These are phyloP conservation scores for Alternaria sp. DNA, from an alignment of 2,329 filamentous ascomycete species.

Conservation along the genomic window DNA sequence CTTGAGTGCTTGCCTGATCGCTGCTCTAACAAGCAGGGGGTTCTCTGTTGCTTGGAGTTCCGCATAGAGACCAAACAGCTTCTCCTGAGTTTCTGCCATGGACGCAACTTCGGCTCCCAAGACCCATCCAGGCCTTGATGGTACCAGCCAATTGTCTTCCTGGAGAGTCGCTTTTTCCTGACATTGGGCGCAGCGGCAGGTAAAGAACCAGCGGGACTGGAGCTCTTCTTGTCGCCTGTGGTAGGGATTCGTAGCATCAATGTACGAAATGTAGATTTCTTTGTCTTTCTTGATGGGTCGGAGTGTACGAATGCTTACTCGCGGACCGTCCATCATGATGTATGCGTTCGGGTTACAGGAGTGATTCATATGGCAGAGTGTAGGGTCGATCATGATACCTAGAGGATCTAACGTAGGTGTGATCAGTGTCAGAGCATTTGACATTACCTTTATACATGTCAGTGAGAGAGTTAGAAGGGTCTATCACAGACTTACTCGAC, in stretches of 20 bases:
- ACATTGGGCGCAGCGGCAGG: slow-evolving; percentile 63
- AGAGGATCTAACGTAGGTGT: slow-evolving; percentile 63
- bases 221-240: slow-evolving; percentile 61
- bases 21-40: slow-evolving; percentile 40
- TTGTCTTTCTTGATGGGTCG: slow-evolving; percentile 60
- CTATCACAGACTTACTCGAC: slow-evolving; percentile 45
- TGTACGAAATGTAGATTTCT: slow-evolving; percentile 68
- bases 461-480: slow-evolving; percentile 19
- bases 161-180: slow-evolving; percentile 37
- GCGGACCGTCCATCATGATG: slow-evolving; percentile 62
- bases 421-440: slow-evolving; percentile 65
- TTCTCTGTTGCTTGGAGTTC: slow-evolving; percentile 26
- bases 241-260: slow-evolving; percentile 62
- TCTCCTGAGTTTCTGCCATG: slow-evolving; percentile 35
- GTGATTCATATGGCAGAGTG: slow-evolving; percentile 64
- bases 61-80: slow-evolving; percentile 35
- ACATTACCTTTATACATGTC: slow-evolving; percentile 50
- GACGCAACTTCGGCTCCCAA: slow-evolving; percentile 12
- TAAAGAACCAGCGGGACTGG: slow-evolving; percentile 63
- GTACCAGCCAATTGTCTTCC: slow-evolving; percentile 53
- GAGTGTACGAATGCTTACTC: slow-evolving; percentile 59
- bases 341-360: slow-evolving; percentile 67
- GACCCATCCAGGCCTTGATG: slow-evolving; percentile 29
- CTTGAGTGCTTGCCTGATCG: slow-evolving; percentile 50
- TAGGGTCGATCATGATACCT: slow-evolving; percentile 65